Percentiles rank a stretch among this genome's conserved stretches.
Conservation (phyloP, 441 rosid species). For the Gossypium schwendimanii region DNA sequence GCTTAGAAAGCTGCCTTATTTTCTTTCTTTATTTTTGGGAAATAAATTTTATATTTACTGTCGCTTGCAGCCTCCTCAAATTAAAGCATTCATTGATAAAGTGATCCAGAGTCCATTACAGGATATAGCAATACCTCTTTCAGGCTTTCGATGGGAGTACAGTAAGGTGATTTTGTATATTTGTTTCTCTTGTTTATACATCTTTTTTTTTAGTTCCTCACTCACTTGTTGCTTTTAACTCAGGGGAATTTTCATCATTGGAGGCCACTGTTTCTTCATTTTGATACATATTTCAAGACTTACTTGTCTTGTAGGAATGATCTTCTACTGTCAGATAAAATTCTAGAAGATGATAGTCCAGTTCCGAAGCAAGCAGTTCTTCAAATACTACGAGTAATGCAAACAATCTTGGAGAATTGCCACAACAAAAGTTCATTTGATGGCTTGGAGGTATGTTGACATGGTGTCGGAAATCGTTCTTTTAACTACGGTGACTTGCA, state of each 20-base stretch:
- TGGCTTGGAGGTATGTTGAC: conserved; percentile 71
- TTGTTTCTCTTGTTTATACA: conserved; percentile 8
- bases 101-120: conserved; percentile 95
- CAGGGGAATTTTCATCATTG: conserved; percentile 99
- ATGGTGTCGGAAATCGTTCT: background rate
- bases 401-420: conserved; percentile 82
- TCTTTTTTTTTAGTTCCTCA: background rate
- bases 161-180: conserved; percentile 50
- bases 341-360: conserved; percentile 57
- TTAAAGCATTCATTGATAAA: conserved; percentile 85
- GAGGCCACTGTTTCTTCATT: conserved; percentile 93
- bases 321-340: conserved; percentile 64
- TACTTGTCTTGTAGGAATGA: conserved; percentile 77
- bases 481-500: background rate
- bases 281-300: conserved; percentile 90
- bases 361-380: conserved; percentile 81
- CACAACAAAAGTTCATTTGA: conserved; percentile 90
- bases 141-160: conserved; percentile 93
- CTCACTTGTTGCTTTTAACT: conserved; percentile 28
- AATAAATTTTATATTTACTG: conserved; percentile 14
- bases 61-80: conserved; percentile 72
- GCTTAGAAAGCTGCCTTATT: background rate
- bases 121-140: conserved; percentile 95
- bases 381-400: conserved; percentile 89
- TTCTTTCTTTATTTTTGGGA: background rate